Percentiles rank a stretch among this genome's conserved stretches.
These are phyloP conservation scores for Schizonepeta tenuifolia DNA, from an alignment of 257 asterid species.

Conservation along the genomic window DNA sequence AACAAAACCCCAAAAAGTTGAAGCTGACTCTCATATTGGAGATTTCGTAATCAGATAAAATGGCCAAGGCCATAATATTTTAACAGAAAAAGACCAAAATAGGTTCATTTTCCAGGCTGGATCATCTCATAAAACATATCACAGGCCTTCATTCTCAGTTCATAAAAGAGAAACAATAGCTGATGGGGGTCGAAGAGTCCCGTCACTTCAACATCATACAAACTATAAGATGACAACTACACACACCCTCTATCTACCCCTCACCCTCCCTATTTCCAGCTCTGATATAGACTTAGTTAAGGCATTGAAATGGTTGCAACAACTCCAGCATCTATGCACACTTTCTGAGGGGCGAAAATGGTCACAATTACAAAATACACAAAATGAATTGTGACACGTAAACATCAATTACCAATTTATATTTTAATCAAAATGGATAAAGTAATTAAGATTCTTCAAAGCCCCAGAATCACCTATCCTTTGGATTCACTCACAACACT, in stretches of 20 bases:
- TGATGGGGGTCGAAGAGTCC: slow-evolving; percentile 23
- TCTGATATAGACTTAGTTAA: not conserved
- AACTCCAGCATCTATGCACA: not conserved
- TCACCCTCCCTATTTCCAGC: not conserved
- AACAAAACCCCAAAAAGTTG: not conserved
- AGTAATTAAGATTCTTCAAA: not conserved
- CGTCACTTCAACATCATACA: not conserved
- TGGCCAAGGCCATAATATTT: slow-evolving; percentile 7
- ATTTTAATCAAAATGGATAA: not conserved
- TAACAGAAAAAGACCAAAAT: not conserved
- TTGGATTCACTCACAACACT: slow-evolving; percentile 1
- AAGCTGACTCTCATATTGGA: not conserved
- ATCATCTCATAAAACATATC: slow-evolving; percentile 12
- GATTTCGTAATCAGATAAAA: slow-evolving; percentile 21
- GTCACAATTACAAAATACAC: not conserved
- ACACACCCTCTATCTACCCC: not conserved
- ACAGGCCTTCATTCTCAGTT: slow-evolving; percentile 13
- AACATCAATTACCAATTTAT: not conserved
- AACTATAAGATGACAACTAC: not conserved
- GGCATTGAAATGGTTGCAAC: not conserved
- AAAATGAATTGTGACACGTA: not conserved
- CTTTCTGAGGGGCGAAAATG: not conserved
- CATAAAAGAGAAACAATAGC: slow-evolving; percentile 2
- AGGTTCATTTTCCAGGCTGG: slow-evolving; percentile 38
- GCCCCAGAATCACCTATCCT: not conserved